phyloP scores from a whole-genome alignment of 345 rosid species.

The Dovyalis caffra region DNA sequence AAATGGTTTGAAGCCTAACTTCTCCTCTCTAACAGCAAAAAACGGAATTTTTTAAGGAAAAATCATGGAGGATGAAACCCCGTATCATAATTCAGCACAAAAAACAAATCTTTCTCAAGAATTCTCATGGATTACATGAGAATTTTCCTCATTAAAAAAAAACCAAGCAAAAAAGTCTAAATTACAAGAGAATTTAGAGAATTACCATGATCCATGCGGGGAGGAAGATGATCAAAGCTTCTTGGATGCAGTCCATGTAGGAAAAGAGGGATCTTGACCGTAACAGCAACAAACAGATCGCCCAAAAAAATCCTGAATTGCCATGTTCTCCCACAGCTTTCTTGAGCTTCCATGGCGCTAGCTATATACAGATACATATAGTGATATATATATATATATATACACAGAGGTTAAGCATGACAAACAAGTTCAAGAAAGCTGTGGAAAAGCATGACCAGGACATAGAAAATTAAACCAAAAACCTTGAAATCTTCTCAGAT shows the following conservation, averaged over 20 bases:
- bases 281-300: background rate
- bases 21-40: background rate
- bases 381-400: background rate
- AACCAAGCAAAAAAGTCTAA: background rate
- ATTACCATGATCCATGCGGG: conserved; percentile 20
- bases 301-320: conserved; percentile 40
- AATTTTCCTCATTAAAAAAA: background rate
- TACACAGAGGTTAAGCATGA: background rate
- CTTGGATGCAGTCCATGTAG: background rate
- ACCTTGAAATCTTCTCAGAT: conserved; percentile 28
- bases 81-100: conserved; percentile 16
- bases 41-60: background rate
- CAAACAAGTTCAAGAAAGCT: conserved; percentile 85
- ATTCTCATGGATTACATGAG: background rate
- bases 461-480: conserved; percentile 7
- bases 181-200: conserved; percentile 10
- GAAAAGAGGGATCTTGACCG: conserved; percentile 2
- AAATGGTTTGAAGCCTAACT: background rate
- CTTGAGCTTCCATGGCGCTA: conserved; percentile 53
- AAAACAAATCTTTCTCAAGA: background rate
- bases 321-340: conserved; percentile 85
- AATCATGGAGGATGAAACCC: conserved; percentile 3
- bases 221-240: background rate
- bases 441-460: conserved; percentile 85
- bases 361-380: background rate